Percentiles rank a stretch among this genome's conserved stretches.
These are phyloP conservation scores for Oxytropis ochrocephala DNA, from an alignment of 306 rosid genomes.

Conservation along the genomic window DNA sequence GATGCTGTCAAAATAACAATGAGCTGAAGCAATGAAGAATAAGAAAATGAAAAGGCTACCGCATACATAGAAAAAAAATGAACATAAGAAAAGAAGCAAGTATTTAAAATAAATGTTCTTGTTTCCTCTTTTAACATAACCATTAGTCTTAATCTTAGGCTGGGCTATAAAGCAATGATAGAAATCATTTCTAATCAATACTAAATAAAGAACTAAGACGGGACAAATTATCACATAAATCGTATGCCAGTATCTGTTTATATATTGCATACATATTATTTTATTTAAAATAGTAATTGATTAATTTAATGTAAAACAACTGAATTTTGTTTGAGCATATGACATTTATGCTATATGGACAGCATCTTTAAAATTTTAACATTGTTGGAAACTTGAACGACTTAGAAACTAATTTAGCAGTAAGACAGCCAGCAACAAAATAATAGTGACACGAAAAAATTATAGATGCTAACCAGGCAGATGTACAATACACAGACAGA, in stretches of 20 bases:
- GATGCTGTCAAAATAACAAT: background rate
- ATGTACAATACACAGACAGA: slow-evolving; percentile 77
- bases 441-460: slow-evolving; percentile 3
- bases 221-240: background rate
- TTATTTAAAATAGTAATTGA: background rate
- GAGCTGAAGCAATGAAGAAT: slow-evolving; percentile 3
- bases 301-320: background rate
- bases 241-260: background rate
- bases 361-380: background rate
- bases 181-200: background rate
- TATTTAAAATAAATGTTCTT: background rate
- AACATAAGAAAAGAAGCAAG: background rate
- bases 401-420: background rate
- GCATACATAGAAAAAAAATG: background rate
- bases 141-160: background rate
- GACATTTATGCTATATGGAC: background rate
- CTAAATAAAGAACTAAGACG: no score
- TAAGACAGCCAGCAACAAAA: background rate
- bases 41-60: background rate
- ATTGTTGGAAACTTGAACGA: background rate
- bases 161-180: background rate
- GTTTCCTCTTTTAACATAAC: background rate
- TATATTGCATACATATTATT: background rate
- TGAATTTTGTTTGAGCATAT: background rate
- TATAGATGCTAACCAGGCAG: slow-evolving; percentile 68